Base-by-base conservation (phyloP, 768 basidiomycete genomes). In the Nidularia pulvinata region DNA sequence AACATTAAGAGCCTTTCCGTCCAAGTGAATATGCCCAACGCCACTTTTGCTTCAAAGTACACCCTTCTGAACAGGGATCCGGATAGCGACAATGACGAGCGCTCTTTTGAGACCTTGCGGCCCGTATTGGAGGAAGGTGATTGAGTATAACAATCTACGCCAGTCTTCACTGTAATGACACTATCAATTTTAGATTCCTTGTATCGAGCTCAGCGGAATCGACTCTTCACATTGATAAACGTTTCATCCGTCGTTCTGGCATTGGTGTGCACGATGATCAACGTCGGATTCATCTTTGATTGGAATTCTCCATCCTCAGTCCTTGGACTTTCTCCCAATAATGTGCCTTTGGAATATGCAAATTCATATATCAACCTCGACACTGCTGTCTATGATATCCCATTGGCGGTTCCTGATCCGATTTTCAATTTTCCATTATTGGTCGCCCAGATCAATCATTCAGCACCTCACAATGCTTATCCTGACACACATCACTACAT, bases 401-500 rank as follows among this genome's bases (percentile, higher is more conserved):
- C 19, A 33, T 13, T n/a, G 19, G 19, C 19, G 6, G 6, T 19
- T 34, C 48, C 48, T 9, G 33, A 49, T 10, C 48, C 48, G 19
- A 49, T 49, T 33, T n/a, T 9, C 14, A 49, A 49, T 33, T 49
- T 30, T 19, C 48, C 48, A 9, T 49, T 49, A 33, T 14, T 49
- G 33, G 32, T 49, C 19, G n/a, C 48, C 6, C 48, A 33, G 10
- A 19, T 49, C 13, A 49, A 49, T 19, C 11, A 10, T 11, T 33
- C n/a, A 6, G 48, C 22, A 9, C 32, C 48, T 19, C n/a, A 9
- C 10, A n/a, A 11, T 22, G 56, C 49, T 4, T 54, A 52, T 30
- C 1, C 55, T 14, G 52, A 59, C 25, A 48, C 25, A 10, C 22
- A 51, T 1, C 45, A 52, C 5, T 57, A 34, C 47, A 19, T 30